phyloP scores from a whole-genome alignment of 345 rosid species.

The Populus nigra region DNA sequence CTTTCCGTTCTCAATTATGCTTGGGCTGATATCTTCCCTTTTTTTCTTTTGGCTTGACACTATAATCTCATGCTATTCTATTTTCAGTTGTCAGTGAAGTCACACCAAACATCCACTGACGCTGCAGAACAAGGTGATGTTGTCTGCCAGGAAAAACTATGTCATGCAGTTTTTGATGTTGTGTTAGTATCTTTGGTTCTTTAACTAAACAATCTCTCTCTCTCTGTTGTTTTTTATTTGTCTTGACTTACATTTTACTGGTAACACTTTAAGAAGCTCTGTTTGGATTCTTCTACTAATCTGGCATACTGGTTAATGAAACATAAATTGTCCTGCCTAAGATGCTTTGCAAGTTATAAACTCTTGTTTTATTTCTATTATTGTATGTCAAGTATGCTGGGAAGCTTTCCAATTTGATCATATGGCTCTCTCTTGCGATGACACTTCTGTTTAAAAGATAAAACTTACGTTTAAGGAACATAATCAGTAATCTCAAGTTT shows the following conservation, averaged over 20 bases:
- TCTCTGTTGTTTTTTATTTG: slow-evolving; percentile 1
- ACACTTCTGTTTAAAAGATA: not conserved
- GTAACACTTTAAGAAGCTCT: not conserved
- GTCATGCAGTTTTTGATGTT: slow-evolving; percentile 49
- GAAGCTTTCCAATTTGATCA: not conserved
- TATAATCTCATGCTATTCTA: slow-evolving; percentile 28
- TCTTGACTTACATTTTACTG: not conserved
- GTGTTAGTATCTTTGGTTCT: slow-evolving; percentile 43
- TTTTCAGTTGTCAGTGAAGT: slow-evolving; percentile 75
- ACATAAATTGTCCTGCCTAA: too few relatives aligned
- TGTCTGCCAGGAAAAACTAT: slow-evolving; percentile 51
- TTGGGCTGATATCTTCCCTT: not conserved
- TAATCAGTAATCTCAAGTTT: not conserved
- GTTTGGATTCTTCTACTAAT: not conserved
- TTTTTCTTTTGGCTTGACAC: slow-evolving; percentile 10
- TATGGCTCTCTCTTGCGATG: not conserved
- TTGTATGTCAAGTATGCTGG: not conserved
- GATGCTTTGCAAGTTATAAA: not conserved
- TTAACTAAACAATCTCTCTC: slow-evolving; percentile 20
- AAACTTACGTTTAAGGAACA: not conserved
- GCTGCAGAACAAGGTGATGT: slow-evolving; percentile 93
- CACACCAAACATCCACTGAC: slow-evolving; percentile 56
- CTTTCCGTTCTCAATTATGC: not conserved
- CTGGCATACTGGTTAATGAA: too few relatives aligned
- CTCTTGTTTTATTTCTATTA: not conserved